Evolutionary conservation across 345 rosid genomes (phyloP).

Genomic region (Abelmoschus esculentus): DNA sequence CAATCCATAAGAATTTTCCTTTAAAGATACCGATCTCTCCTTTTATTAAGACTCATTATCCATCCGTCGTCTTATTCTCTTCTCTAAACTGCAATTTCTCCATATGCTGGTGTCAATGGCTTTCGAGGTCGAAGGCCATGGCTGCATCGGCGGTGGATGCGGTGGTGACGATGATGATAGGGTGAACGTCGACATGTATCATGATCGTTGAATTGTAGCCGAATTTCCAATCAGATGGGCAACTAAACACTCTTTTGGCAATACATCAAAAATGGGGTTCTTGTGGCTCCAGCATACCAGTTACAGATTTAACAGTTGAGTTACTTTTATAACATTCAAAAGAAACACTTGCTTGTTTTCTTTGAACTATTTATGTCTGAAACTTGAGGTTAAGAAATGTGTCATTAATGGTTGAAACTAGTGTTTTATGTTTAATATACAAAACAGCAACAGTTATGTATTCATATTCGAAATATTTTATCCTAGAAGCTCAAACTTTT

Average conservation of each 20-base stretch:
- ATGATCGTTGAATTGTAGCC: background rate
- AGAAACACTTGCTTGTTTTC: background rate
- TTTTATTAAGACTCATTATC: background rate
- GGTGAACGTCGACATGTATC: background rate
- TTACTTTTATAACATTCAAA: background rate
- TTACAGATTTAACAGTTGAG: background rate
- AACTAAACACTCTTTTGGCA: constrained; percentile 16
- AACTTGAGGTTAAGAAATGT: background rate
- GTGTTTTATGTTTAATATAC: too few species aligned
- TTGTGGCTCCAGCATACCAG: background rate
- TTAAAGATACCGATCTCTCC: background rate
- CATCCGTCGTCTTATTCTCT: background rate
- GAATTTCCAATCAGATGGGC: constrained; percentile 8
- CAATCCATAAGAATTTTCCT: background rate
- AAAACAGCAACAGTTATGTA: too few species aligned
- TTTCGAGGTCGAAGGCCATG: background rate
- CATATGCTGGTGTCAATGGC: background rate
- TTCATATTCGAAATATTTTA: too few species aligned
- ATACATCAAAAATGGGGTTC: background rate
- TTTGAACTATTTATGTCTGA: background rate
- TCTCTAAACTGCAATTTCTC: background rate
- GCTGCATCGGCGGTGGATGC: background rate
- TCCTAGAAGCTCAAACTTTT: too few species aligned
- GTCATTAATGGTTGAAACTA: background rate
- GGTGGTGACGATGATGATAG: background rate